Base-by-base conservation (phyloP, 1,139 yeast genomes). In the Saccharomycopsis crataegensis region DNA sequence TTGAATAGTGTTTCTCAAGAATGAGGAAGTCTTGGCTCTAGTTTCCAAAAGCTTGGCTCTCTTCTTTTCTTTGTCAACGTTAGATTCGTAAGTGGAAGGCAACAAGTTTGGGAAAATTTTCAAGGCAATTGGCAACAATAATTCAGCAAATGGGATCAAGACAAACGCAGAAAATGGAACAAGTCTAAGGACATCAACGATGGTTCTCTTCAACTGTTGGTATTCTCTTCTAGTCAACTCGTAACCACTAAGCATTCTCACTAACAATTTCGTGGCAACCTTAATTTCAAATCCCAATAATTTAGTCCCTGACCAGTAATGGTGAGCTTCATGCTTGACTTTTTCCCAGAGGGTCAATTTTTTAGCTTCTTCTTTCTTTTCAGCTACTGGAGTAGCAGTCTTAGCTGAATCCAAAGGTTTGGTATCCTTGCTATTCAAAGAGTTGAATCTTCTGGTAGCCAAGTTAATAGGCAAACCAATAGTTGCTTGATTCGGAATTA, bases 291-390 rank as follows among this genome's bases (percentile, higher is more conserved):
- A 80, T 2, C 98, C 99, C 50, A 93, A 75, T 57, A 93, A 77
- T 70, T 91, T 93, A 33, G 99, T 91, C 51, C 99, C 99, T 62
- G 83, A 88, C 96, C 97, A 88, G 69, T 91, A 91, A 70, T 93
- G 99, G 48, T 80, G 79, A 7, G 84, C 94, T 68, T 88, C 98
- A 64, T 87, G 93, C 68, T 91, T 91, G 54, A 93, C 82, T 65
- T 82, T 86, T 58, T 84, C 86, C 96, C 96, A 87, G n/a, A 87
- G 41, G 0, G 90, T 69, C 46, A 69, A 64, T 62, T 77, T 77
- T 36, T 52, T 52, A 38, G 31, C 45, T n/a, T 42, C 46, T 34
- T 8, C 36, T 38, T 11, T 14, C 11, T 12, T 16, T 12, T 11
- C 16, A 42, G 40, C 5, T 11, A 5, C 2, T 11, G 40, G 11